These are phyloP conservation scores for Mentha longifolia DNA, from an alignment of 257 asterid species.

Conservation along the genomic window DNA sequence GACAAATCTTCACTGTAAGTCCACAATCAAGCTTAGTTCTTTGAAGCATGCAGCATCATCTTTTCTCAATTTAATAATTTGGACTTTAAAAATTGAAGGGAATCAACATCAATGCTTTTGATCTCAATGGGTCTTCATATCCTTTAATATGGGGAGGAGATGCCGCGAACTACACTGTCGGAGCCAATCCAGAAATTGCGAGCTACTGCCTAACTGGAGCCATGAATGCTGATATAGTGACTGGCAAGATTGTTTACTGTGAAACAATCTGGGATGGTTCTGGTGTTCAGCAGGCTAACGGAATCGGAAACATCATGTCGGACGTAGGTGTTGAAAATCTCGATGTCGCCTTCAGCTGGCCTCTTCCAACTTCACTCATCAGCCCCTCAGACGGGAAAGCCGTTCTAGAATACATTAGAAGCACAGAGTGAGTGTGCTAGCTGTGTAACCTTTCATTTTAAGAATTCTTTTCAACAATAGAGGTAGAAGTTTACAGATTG, in stretches of 20 bases:
- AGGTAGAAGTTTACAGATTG: background rate
- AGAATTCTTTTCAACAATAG: no score
- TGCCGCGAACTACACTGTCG: slow-evolving; percentile 60
- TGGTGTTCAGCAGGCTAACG: slow-evolving; percentile 41
- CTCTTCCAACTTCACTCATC: slow-evolving; percentile 49
- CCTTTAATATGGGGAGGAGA: no score
- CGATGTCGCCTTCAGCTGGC: slow-evolving; percentile 51
- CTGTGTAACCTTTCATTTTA: background rate
- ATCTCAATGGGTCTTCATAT: slow-evolving; percentile 45
- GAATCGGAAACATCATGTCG: slow-evolving; percentile 46
- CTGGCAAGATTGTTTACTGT: slow-evolving; percentile 54
- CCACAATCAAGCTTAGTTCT: background rate
- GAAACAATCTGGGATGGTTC: slow-evolving; percentile 49
- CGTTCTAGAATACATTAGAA: slow-evolving; percentile 48
- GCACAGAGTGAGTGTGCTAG: slow-evolving; percentile 42
- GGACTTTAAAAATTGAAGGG: slow-evolving; percentile 50
- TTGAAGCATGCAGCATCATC: background rate
- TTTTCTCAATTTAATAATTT: background rate
- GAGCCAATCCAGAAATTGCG: slow-evolving; percentile 43
- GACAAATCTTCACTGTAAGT: slow-evolving; percentile 49
- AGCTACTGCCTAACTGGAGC: slow-evolving; percentile 35
- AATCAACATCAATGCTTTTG: slow-evolving; percentile 56
- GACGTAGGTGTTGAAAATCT: slow-evolving; percentile 37
- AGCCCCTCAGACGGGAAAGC: slow-evolving; percentile 42
- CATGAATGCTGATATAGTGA: slow-evolving; percentile 45